Evolutionary conservation across 2,329 filamentous ascomycete species (phyloP).

Genomic region (Cyphellophora europaea): DNA sequence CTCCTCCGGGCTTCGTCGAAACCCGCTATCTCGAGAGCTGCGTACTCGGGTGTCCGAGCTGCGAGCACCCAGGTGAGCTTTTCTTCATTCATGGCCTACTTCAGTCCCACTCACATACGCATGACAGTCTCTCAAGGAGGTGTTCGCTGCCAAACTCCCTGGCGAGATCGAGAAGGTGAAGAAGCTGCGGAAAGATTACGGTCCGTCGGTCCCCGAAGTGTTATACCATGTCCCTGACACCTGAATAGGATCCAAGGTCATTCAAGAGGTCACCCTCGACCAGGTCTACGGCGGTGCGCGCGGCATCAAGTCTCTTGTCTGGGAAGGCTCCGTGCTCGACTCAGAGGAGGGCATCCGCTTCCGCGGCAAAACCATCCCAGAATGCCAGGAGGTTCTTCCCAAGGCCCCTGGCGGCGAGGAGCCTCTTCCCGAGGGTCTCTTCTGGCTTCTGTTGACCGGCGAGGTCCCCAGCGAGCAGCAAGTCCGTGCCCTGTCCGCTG

Average conservation of each 20-base stretch:
- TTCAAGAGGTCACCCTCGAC: conserved; percentile 97
- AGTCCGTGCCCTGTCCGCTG: conserved; percentile 93
- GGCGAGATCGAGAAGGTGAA: conserved; percentile 99
- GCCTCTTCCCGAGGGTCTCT: conserved; percentile 97
- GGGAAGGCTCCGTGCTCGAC: conserved; percentile 97
- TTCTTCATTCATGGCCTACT: conserved; percentile 57
- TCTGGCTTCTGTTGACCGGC: conserved; percentile 98
- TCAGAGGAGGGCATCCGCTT: conserved; percentile 98
- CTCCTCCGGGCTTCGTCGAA: conserved; percentile 69
- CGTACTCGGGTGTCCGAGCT: conserved; percentile 75
- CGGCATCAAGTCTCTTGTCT: conserved; percentile 97
- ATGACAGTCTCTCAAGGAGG: conserved; percentile 85
- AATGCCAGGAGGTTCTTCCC: conserved; percentile 95
- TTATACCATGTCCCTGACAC: not conserved
- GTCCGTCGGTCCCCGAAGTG: conserved; percentile 27
- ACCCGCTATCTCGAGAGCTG: conserved; percentile 58
- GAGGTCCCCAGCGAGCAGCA: conserved; percentile 97
- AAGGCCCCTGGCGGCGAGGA: conserved; percentile 95
- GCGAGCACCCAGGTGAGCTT: conserved; percentile 82
- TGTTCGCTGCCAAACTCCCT: conserved; percentile 90
- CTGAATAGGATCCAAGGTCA: conserved; percentile 59
- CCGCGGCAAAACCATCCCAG: conserved; percentile 97
- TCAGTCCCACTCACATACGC: conserved; percentile 69
- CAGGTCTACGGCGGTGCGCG: conserved; percentile 99
- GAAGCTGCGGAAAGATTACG: conserved; percentile 91